Percentiles rank a stretch among this genome's conserved stretches.
Evolutionary conservation across 192 early-diverging fungal species (phyloP).

Genomic region (Linnemannia zychae): DNA sequence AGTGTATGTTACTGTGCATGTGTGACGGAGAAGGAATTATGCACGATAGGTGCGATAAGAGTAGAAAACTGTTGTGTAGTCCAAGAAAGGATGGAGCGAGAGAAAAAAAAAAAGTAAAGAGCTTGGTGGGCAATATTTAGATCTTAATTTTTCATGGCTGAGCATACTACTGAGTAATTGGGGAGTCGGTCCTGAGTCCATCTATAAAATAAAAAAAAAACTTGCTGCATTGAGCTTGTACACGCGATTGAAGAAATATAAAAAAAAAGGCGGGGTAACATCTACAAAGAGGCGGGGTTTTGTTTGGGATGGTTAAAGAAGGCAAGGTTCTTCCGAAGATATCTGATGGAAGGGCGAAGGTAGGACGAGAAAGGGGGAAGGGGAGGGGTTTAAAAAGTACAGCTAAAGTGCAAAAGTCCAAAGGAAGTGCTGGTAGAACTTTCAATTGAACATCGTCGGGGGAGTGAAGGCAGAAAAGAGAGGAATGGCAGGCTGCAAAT

Average conservation of each 20-base stretch:
- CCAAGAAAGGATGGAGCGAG: not conserved
- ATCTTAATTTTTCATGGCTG: not conserved
- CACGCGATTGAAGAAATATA: not conserved
- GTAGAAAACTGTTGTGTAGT: not conserved
- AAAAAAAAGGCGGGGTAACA: not conserved
- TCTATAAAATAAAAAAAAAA: too few species aligned
- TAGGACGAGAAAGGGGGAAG: too few species aligned
- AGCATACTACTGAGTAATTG: not conserved
- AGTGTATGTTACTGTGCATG: too few species aligned
- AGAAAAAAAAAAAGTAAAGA: not conserved
- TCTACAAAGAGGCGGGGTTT: not conserved
- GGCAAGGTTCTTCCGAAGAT: slow-evolving; percentile 3
- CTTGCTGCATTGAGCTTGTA: not conserved
- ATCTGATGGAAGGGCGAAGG: not conserved
- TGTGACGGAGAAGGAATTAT: not conserved
- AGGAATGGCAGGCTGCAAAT: not conserved
- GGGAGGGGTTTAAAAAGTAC: not conserved
- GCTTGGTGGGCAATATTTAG: not conserved
- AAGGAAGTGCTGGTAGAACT: too few species aligned
- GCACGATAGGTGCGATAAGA: not conserved
- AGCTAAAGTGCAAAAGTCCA: too few species aligned
- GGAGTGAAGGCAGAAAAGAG: too few species aligned
- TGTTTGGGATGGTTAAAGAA: not conserved
- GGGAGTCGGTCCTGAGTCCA: too few species aligned
- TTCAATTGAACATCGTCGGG: too few species aligned